Evolutionary conservation across 768 basidiomycete species (phyloP), one percentile per base, ranked within the genome.

Genomic region (Amylocystis lapponica): DNA sequence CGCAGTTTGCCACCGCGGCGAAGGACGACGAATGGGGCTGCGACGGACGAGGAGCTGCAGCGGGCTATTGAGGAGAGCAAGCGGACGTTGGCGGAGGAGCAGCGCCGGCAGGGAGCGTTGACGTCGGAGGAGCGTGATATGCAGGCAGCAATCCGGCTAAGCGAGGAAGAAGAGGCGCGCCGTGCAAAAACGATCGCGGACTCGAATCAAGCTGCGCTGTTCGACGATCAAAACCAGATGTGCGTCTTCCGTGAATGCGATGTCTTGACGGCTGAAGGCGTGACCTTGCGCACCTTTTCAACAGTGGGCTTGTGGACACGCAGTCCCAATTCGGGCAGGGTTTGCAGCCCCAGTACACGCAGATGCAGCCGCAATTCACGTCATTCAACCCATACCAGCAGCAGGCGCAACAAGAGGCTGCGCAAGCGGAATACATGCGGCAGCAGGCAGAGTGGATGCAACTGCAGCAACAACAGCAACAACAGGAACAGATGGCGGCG

Each of bases 371-470:
- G 0, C 92, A 94, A 55, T 89, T 86, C 61, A 92, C 89, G 7
- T 81, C 87, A 1, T 97, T 91, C 74, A 98, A 98, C 62, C 89
- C 89, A 0, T 92, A 90, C 50, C 87, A 90, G 57, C 91, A 93
- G 60, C 94, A 94, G 59, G 79, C 85, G 36, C 86, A 94, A 55
- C 91, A 94, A 54, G 91, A 95, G 62, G 83, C 83, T 13, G 76
- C 82, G 55, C 87, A 75, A 69, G 72, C 64, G 25, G 69, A 74
- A 41, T 68, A 66, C 36, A 31, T 66, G 53, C 64, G 65, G 41
- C 71, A 74, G 41, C 69, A 87, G 60, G 83, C 83, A 27, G 85
- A 89, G 50, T 84, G 79, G 71, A 53, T 81, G 52, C 75, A 74
- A 35, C 85, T 87, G 54, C 86, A 88, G 38, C 70, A 75, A 46